Evolutionary conservation across 2,329 filamentous ascomycete genomes (phyloP).

Genomic region (Stachybotrys chlorohalonatus): DNA sequence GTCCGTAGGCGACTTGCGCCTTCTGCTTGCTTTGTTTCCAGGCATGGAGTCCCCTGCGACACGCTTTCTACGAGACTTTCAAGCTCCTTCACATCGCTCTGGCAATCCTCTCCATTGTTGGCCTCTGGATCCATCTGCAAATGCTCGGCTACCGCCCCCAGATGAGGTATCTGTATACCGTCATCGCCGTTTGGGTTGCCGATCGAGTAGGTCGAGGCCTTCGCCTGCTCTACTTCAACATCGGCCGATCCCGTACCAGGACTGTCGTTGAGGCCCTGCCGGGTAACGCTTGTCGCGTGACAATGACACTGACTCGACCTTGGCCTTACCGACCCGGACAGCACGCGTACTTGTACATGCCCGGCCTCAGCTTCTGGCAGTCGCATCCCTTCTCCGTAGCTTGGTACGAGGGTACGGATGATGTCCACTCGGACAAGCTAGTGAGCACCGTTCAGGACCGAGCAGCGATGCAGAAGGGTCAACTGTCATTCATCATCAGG

Average conservation of each 20-base stretch:
- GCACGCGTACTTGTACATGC: slow-evolving; percentile 74
- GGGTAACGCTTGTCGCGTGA: slow-evolving; percentile 65
- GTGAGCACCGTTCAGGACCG: slow-evolving; percentile 52
- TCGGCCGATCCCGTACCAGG: slow-evolving; percentile 56
- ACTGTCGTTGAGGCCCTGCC: slow-evolving; percentile 68
- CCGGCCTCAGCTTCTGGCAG: slow-evolving; percentile 60
- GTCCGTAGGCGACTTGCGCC: slow-evolving; percentile 43
- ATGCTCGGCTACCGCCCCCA: slow-evolving; percentile 41
- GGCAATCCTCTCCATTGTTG: slow-evolving; percentile 50
- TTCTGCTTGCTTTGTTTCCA: slow-evolving; percentile 58
- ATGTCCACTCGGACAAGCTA: slow-evolving; percentile 41
- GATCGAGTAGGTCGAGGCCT: slow-evolving; percentile 54
- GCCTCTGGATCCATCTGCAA: slow-evolving; percentile 58
- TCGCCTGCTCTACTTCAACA: slow-evolving; percentile 55
- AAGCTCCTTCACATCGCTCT: slow-evolving; percentile 61
- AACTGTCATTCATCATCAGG: slow-evolving; percentile 64
- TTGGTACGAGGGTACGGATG: slow-evolving; percentile 61
- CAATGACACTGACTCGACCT: slow-evolving; percentile 64
- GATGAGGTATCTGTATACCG: slow-evolving; percentile 49
- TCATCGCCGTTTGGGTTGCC: slow-evolving; percentile 56
- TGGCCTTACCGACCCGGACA: slow-evolving; percentile 69
- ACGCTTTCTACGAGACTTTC: slow-evolving; percentile 75
- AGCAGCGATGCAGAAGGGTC: slow-evolving; percentile 50
- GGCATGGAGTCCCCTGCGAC: slow-evolving; percentile 60
- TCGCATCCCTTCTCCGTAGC: slow-evolving; percentile 74